Conservation (phyloP, 345 rosid species). For the Zanthoxylum bungeanum region DNA sequence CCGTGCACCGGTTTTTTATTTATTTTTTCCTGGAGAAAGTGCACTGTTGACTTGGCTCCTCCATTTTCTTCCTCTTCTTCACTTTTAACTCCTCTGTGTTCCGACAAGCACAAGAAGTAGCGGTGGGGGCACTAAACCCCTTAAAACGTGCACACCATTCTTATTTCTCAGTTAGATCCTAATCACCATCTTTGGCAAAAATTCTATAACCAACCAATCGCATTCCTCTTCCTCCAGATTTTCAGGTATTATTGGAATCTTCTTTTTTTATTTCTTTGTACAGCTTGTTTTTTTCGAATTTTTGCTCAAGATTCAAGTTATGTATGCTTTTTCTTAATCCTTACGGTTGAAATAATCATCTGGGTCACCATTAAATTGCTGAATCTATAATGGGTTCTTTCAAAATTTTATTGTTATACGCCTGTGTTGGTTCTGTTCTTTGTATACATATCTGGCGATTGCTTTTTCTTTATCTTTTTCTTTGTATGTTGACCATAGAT, state of each 20-base stretch:
- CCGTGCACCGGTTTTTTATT: no score
- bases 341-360: conserved; percentile 21
- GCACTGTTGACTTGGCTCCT: background rate
- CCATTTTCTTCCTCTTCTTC: background rate
- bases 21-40: no score
- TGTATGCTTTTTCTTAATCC: background rate
- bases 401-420: conserved; percentile 2
- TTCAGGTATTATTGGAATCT: conserved; percentile 12
- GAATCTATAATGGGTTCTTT: conserved; percentile 15
- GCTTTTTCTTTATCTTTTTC: background rate
- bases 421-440: background rate
- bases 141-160: background rate
- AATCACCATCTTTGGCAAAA: background rate
- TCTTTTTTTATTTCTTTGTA: background rate
- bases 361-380: conserved; percentile 20
- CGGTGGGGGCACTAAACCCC: background rate
- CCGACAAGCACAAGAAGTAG: background rate
- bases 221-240: conserved; percentile 19
- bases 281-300: background rate
- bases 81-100: background rate
- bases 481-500: background rate
- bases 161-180: conserved; percentile 16
- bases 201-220: background rate
- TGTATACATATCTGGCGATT: background rate
- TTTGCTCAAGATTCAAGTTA: background rate